Evolutionary conservation across 2,329 filamentous ascomycete species (phyloP), one percentile per base, ranked within the genome.

Genomic region (Aulographum hederae): DNA sequence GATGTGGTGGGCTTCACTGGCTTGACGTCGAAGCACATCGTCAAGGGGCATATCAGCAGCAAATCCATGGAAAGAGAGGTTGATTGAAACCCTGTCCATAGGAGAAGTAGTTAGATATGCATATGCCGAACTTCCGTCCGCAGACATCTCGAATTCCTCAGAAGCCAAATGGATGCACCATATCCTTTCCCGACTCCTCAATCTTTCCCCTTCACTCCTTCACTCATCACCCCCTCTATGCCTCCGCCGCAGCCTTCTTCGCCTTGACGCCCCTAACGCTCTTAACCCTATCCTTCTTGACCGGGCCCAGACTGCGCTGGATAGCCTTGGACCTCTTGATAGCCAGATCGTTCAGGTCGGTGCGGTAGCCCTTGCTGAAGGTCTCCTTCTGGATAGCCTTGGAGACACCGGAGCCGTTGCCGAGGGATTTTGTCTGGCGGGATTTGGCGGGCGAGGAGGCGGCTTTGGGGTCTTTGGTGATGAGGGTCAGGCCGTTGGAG

Each of bases 291-390:
- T 63, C 60, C 39, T 76, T 67, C 75, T 91, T 91, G 61, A 76
- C 72, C 46, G 75, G 63, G 55, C 67, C 69, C 71, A 91, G 78
- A 47, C 78, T 73, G 51, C 67, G 66, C 58, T 76, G 78, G 65
- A 93, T 70, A 50, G 84, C 82, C 50, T 76, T 84, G 53, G 78
- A 82, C 52, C 89, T 81, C 60, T 82, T 66, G 51, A 95, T 75
- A 48, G 86, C 85, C 50, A 61, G 58, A 39, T 53, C 48, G 44
- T 60, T 55, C 39, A 65, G 53, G 46, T 65, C 61, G 28, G 53
- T 42, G 39, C 61, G 80, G 77, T 95, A 98, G 53, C 75, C 71
- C 55, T 69, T 69, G 73, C 82, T 84, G 58, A 82, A 78, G 48
- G 75, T 73, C 56, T 67, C 65, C 66, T 72, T 78, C 63, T 84